phyloP scores from a whole-genome alignment of 257 asterid species.

The Misopates orontium region DNA sequence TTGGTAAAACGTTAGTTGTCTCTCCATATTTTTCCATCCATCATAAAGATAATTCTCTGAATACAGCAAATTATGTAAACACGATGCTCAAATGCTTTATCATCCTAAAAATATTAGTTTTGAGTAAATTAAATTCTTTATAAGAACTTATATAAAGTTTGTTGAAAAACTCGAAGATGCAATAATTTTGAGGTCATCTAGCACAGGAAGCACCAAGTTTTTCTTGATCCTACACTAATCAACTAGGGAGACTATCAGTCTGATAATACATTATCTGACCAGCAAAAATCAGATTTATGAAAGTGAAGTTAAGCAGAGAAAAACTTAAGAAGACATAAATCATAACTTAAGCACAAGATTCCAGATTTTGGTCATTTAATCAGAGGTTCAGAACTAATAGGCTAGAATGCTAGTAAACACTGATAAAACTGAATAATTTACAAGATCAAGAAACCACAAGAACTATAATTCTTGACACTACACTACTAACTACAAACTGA shows the following conservation, averaged over 20 bases:
- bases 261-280: not conserved
- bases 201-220: not conserved
- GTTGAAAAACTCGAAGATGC: not conserved
- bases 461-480: not conserved
- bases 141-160: not conserved
- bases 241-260: too few relatives aligned
- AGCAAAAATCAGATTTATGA: not conserved
- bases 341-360: not conserved
- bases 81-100: too few relatives aligned
- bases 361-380: not conserved
- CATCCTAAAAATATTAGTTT: too few relatives aligned
- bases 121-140: too few relatives aligned
- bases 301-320: not conserved
- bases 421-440: conserved; percentile 17
- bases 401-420: not conserved
- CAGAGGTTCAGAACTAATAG: conserved; percentile 5
- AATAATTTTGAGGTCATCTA: not conserved
- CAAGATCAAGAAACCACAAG: conserved; percentile 19
- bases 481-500: conserved; percentile 43
- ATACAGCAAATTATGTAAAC: too few relatives aligned
- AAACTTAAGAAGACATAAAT: not conserved
- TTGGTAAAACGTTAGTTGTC: too few relatives aligned
- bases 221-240: not conserved
- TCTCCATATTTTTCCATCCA: too few relatives aligned
- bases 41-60: too few relatives aligned